Evolutionary conservation across 345 rosid species (phyloP).

Genomic region (Eucalyptus leucophloia): DNA sequence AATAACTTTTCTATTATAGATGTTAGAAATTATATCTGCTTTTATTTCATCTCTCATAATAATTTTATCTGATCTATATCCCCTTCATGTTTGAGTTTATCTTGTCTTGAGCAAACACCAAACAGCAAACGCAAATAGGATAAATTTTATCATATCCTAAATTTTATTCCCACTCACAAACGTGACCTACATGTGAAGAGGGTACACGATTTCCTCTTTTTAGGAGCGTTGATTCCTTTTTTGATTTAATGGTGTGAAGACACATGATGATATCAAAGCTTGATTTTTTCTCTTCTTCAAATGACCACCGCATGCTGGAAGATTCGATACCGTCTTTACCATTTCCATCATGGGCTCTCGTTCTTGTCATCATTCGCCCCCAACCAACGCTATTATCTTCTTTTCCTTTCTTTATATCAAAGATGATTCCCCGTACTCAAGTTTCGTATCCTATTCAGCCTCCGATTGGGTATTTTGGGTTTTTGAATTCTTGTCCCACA

Average conservation of each 20-base stretch:
- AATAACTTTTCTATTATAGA: fast-evolving
- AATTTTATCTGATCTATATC: fast-evolving
- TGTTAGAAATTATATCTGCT: fast-evolving
- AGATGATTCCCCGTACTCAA: not conserved
- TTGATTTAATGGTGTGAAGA: not conserved
- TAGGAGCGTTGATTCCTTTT: not conserved
- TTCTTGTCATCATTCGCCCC: not conserved
- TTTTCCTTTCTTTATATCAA: not conserved
- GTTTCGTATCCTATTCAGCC: not conserved
- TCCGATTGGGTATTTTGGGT: not conserved
- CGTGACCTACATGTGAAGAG: not conserved
- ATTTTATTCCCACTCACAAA: no score
- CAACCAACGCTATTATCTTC: not conserved
- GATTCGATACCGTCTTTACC: not conserved
- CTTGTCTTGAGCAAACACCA: no score
- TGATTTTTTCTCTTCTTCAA: not conserved
- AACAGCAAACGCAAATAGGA: fast-evolving
- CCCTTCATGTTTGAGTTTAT: fast-evolving
- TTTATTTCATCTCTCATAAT: fast-evolving
- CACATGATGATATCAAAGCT: not conserved
- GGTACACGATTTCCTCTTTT: not conserved
- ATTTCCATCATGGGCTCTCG: not conserved
- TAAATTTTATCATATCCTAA: no score
- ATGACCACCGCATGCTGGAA: fast-evolving
- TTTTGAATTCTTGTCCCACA: not conserved